phyloP scores from a whole-genome alignment of 495 filamentous ascomycete species.

The Astrothelium macrocarpum region DNA sequence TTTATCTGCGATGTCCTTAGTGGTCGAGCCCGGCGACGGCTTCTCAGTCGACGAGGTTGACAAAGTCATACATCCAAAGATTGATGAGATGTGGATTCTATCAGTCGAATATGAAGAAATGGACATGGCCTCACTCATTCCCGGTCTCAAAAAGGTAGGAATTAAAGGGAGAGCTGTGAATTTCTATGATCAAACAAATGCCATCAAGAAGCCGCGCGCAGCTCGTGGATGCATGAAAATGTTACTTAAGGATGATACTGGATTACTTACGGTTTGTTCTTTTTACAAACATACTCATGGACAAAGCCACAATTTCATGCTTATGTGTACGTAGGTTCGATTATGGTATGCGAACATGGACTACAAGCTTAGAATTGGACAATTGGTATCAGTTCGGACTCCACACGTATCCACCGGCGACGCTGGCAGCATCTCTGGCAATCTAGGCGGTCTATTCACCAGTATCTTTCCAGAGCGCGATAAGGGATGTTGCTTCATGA shows the following conservation, averaged over 20 bases:
- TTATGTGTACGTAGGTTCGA: neutral
- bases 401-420: neutral
- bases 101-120: slow-evolving; percentile 38
- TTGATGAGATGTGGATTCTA: slow-evolving; percentile 40
- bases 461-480: no score
- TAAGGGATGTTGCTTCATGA: no score
- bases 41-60: slow-evolving; percentile 41
- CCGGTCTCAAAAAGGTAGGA: neutral
- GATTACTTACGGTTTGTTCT: neutral
- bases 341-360: neutral
- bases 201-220: neutral
- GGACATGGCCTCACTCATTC: neutral
- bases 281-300: neutral
- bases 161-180: neutral
- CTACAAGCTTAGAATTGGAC: neutral
- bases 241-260: neutral
- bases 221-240: neutral
- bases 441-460: no score
- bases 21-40: slow-evolving; percentile 33
- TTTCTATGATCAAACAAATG: neutral
- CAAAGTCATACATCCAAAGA: slow-evolving; percentile 29
- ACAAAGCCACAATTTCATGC: no score
- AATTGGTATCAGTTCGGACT: neutral
- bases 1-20: no score
- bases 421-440: neutral